Evolutionary conservation across 441 rosid genomes (phyloP).

Genomic region (Adansonia grandidieri): DNA sequence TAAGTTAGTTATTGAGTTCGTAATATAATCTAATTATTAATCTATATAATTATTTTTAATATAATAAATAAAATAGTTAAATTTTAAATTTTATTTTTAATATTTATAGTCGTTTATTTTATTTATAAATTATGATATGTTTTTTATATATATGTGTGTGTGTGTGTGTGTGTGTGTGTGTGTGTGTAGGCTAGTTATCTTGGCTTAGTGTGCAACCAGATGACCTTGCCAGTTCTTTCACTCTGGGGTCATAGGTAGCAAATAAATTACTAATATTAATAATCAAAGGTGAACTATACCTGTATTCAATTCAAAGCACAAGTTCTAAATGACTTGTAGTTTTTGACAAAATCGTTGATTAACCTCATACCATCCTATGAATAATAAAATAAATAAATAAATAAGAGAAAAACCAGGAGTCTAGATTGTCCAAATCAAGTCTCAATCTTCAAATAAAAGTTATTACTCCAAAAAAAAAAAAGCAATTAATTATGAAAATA

Average conservation of each 20-base stretch:
- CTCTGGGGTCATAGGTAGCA: not conserved
- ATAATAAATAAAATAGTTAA: too few relatives aligned
- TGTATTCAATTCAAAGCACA: not conserved
- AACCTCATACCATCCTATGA: not conserved
- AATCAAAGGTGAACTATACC: not conserved
- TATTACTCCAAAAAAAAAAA: not conserved
- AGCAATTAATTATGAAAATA: not conserved
- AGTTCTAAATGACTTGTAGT: not conserved
- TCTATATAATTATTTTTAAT: too few relatives aligned
- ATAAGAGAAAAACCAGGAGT: not conserved
- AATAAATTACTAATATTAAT: not conserved
- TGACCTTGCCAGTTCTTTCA: not conserved
- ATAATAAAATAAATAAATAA: not conserved
- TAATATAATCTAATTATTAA: too few relatives aligned
- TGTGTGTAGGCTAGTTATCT: too few relatives aligned
- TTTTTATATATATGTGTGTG: too few relatives aligned
- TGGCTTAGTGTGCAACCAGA: not conserved
- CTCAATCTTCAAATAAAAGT: not conserved
- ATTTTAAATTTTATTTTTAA: too few relatives aligned
- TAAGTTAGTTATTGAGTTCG: not conserved
- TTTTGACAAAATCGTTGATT: not conserved
- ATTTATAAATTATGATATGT: too few relatives aligned
- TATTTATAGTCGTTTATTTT: too few relatives aligned
- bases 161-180: too few relatives aligned
- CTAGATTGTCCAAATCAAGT: not conserved